Percentiles rank a stretch among this genome's conserved stretches.
These are phyloP conservation scores for Calycina marina DNA, from an alignment of 2,329 filamentous ascomycete species.

Conservation along the genomic window DNA sequence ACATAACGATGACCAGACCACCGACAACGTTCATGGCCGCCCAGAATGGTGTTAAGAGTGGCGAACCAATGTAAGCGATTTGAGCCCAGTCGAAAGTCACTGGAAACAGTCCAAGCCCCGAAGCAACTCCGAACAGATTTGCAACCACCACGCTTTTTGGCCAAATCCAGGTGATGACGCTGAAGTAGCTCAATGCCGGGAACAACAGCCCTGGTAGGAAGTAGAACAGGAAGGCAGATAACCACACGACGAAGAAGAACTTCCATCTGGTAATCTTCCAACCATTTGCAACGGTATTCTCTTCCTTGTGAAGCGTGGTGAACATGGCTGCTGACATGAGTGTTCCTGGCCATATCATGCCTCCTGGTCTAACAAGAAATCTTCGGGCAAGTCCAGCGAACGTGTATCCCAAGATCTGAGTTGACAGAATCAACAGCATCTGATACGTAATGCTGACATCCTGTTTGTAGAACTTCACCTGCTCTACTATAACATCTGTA, in stretches of 20 bases:
- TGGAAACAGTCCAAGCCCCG: slow-evolving; percentile 70
- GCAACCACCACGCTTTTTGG: slow-evolving; percentile 76
- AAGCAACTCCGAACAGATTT: slow-evolving; percentile 76
- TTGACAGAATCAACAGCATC: slow-evolving; percentile 69
- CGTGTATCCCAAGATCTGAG: slow-evolving; percentile 74
- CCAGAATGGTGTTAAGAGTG: slow-evolving; percentile 74
- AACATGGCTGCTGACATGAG: slow-evolving; percentile 86
- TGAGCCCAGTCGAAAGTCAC: slow-evolving; percentile 88
- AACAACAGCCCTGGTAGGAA: slow-evolving; percentile 72
- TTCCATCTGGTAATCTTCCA: slow-evolving; percentile 73
- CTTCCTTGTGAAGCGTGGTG: slow-evolving; percentile 68
- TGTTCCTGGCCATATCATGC: slow-evolving; percentile 86
- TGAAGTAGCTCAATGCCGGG: slow-evolving; percentile 79
- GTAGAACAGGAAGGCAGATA: slow-evolving; percentile 63
- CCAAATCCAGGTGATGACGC: slow-evolving; percentile 75
- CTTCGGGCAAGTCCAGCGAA: slow-evolving; percentile 71
- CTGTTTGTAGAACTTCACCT: slow-evolving; percentile 80
- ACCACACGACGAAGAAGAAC: slow-evolving; percentile 67
- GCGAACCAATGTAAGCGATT: slow-evolving; percentile 71
- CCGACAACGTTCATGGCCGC: slow-evolving; percentile 73
- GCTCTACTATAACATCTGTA: slow-evolving; percentile 80
- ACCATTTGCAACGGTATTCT: slow-evolving; percentile 68
- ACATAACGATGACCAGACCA: slow-evolving; percentile 70
- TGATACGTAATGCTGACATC: slow-evolving; percentile 65
- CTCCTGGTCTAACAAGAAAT: slow-evolving; percentile 70